Percentiles rank a stretch among this genome's conserved stretches.
Evolutionary conservation across 176 grass and related monocot species (phyloP).

Genomic region (Chrysopogon serrulatus): DNA sequence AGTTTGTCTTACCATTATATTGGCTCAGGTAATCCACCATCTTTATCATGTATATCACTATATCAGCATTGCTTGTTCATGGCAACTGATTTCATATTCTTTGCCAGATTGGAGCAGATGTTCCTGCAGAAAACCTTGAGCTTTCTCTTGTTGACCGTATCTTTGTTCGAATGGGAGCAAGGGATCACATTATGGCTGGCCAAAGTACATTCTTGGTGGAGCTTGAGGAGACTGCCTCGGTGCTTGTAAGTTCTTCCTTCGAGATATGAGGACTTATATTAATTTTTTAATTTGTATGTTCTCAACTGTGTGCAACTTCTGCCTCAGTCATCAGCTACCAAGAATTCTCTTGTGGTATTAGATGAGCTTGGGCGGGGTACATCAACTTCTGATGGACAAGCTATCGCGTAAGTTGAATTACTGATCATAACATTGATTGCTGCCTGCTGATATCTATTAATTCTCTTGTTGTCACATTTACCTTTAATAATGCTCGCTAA

Average conservation of each 20-base stretch:
- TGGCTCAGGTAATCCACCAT: slow-evolving; percentile 67
- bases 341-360: slow-evolving; percentile 87
- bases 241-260: slow-evolving; percentile 69
- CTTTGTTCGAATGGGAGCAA: slow-evolving; percentile 98
- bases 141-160: slow-evolving; percentile 87
- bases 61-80: slow-evolving; percentile 19
- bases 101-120: slow-evolving; percentile 87
- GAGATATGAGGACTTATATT: background rate
- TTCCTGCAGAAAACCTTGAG: slow-evolving; percentile 83
- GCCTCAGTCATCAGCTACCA: slow-evolving; percentile 78
- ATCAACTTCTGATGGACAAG: slow-evolving; percentile 99
- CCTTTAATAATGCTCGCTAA: background rate
- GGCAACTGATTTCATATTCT: slow-evolving; percentile 17
- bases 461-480: slow-evolving; percentile 19
- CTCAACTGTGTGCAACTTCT: slow-evolving; percentile 27
- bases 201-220: slow-evolving; percentile 97
- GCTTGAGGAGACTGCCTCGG: slow-evolving; percentile 79
- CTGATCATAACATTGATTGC: background rate
- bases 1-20: slow-evolving; percentile 85
- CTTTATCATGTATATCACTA: background rate
- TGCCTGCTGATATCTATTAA: background rate
- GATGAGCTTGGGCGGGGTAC: slow-evolving; percentile 98
- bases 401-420: slow-evolving; percentile 81
- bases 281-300: background rate
- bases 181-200: slow-evolving; percentile 88